Evolutionary conservation across 345 rosid species (phyloP).

Genomic region (Eucalyptus marginata): DNA sequence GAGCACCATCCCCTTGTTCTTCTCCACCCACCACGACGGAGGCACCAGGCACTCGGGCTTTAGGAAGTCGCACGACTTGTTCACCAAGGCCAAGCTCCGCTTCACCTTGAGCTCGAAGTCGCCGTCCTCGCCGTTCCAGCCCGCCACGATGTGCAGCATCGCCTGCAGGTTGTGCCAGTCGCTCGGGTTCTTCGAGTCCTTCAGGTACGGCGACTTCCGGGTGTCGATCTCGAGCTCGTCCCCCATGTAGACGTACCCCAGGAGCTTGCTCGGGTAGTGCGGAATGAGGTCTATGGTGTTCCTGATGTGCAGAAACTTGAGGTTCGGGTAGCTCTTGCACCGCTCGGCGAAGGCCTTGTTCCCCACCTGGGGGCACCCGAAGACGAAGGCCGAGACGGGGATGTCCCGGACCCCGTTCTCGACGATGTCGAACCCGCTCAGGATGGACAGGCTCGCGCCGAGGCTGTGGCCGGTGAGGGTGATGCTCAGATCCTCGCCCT

Average conservation of each 20-base stretch:
- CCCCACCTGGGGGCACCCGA: slow-evolving; percentile 77
- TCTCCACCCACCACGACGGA: slow-evolving; percentile 85
- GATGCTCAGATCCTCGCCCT: slow-evolving; percentile 47
- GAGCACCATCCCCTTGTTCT: slow-evolving; percentile 66
- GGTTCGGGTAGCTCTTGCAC: slow-evolving; percentile 23
- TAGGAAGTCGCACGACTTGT: slow-evolving; percentile 57
- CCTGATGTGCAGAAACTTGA: slow-evolving; percentile 47
- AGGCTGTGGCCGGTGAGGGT: slow-evolving; percentile 72
- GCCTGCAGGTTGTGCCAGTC: slow-evolving; percentile 96
- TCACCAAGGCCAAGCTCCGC: slow-evolving; percentile 80
- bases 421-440: slow-evolving; percentile 55
- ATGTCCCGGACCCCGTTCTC: slow-evolving; percentile 49
- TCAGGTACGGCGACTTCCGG: slow-evolving; percentile 53
- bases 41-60: slow-evolving; percentile 71
- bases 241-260: slow-evolving; percentile 44
- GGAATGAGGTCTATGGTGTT: slow-evolving; percentile 66
- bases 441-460: slow-evolving; percentile 65
- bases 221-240: slow-evolving; percentile 56
- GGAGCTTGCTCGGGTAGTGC: slow-evolving; percentile 49
- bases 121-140: slow-evolving; percentile 65
- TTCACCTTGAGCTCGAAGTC: slow-evolving; percentile 59
- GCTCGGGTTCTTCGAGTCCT: slow-evolving; percentile 56
- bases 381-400: slow-evolving; percentile 61
- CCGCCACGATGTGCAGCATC: slow-evolving; percentile 69
- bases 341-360: slow-evolving; percentile 49